These are phyloP conservation scores for Logfia minima DNA, from an alignment of 129 eudicot genomes.

Conservation along the genomic window DNA sequence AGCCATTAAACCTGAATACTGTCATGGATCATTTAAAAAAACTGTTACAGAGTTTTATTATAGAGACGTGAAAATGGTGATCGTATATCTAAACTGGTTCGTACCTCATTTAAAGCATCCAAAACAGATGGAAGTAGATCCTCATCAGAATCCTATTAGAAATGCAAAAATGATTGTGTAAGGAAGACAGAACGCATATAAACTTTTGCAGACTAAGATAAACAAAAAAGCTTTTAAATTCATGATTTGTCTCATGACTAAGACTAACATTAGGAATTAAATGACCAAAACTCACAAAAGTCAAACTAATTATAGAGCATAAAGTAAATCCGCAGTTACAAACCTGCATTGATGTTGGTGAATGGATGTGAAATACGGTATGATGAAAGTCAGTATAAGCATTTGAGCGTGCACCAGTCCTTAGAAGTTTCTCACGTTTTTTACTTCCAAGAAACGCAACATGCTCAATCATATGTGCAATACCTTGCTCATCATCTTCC, in stretches of 20 bases:
- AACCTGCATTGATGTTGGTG: constrained; percentile 86
- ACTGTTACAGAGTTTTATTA: not conserved
- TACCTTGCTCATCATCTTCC: constrained; percentile 99
- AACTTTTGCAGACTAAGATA: not conserved
- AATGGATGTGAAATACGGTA: constrained; percentile 96
- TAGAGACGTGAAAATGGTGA: not conserved
- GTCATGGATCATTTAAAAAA: not conserved
- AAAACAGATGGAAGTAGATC: constrained; percentile 91
- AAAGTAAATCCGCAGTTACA: constrained; percentile 8
- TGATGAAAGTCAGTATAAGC: constrained; percentile 99
- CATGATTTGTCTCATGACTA: not conserved
- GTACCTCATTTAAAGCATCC: constrained; percentile 95
- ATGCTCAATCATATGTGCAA: constrained; percentile 99
- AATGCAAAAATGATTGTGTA: constrained; percentile 3
- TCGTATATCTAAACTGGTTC: constrained; percentile 8
- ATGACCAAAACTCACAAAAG: not conserved
- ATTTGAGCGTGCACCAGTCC: constrained; percentile 99
- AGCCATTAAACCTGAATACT: not conserved
- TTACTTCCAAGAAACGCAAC: constrained; percentile 99
- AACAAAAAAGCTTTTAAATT: too few relatives aligned
- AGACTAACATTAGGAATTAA: not conserved
- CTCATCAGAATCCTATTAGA: constrained; percentile 68
- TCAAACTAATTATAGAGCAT: not conserved
- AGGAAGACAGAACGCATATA: not conserved
- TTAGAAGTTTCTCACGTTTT: constrained; percentile 90